Conservation (phyloP, 768 basidiomycete genomes). For the Boletus reticuloceps region DNA sequence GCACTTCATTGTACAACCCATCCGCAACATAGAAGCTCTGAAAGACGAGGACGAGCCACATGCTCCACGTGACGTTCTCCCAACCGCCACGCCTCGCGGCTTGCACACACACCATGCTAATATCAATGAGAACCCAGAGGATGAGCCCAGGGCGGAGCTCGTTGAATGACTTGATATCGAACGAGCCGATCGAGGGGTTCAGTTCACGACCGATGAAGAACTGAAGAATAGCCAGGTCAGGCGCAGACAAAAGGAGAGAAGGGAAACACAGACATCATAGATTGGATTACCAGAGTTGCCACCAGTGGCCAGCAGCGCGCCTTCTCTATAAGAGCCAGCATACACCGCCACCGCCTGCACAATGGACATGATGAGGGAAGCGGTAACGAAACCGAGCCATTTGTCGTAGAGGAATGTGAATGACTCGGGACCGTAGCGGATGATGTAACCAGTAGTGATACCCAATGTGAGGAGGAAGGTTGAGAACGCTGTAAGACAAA, state of each 20-base stretch:
- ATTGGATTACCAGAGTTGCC: constrained; percentile 86
- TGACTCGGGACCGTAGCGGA: constrained; percentile 69
- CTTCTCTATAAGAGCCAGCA: constrained; percentile 60
- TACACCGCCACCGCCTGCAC: constrained; percentile 75
- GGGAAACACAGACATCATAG: constrained; percentile 72
- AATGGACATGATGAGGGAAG: constrained; percentile 74
- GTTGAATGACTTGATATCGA: constrained; percentile 67
- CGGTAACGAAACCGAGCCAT: constrained; percentile 87
- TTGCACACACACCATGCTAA: constrained; percentile 90
- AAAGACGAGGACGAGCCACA: constrained; percentile 86
- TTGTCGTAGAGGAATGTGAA: constrained; percentile 92
- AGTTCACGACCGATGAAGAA: constrained; percentile 94
- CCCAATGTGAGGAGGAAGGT: constrained; percentile 84
- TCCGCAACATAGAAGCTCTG: constrained; percentile 88
- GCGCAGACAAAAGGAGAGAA: background rate
- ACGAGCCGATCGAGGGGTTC: constrained; percentile 79
- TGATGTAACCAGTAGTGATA: constrained; percentile 62
- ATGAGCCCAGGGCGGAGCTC: constrained; percentile 58
- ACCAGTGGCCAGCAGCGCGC: constrained; percentile 81
- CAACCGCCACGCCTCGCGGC: constrained; percentile 72
- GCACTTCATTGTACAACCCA: constrained; percentile 85
- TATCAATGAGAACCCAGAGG: constrained; percentile 90
- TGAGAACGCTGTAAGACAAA: constrained; percentile 61
- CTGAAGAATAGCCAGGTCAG: constrained; percentile 37
- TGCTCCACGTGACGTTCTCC: constrained; percentile 74